Base-by-base conservation (phyloP, 1,284 basidiomycete species). In the Apiotrichum gracile region DNA sequence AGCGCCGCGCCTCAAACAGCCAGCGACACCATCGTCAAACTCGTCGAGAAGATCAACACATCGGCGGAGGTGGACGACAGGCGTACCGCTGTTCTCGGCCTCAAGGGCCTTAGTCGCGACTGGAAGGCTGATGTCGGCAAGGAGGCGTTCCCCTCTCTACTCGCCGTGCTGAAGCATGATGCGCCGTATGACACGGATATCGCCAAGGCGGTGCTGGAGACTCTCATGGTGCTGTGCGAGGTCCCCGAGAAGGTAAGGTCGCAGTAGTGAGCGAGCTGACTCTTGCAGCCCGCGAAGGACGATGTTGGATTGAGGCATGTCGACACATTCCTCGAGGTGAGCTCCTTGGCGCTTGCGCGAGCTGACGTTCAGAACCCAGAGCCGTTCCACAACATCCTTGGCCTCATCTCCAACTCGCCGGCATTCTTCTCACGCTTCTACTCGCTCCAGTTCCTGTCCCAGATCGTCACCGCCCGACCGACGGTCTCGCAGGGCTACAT, bases 41-140 rank as follows among this genome's bases (percentile, higher is more conserved):
- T 97, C 55, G 87, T 86, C 60, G 91, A 96, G 70, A 80, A 91
- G 46, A 84, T 98, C 34, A 86, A 89, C 27, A 89, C 90, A 14
- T 83, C 86, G 2, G 86, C 88, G 0, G 82, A 88, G 33, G 83
- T 92, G 33, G 87, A 92, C 40, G 94, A 97, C 76, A 81, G 93
- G 62, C 83, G 91, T 48, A 93, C 93, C 19, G 88, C 93, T 0
- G 85, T 98, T 10, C 79, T 97, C 40, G 84, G 91, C 0, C 82
- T 98, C 63, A 97, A 97, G 72, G 92, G 92, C 16, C 83, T 97
- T 46, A 81, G 86, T 44, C 82, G 92, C 51, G 93, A 96, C 75
- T 91, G 88, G 79, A 92, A 88, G 70, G 80, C 83, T 55, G 89
- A 94, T 55, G 87, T 96, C 21, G 91, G 88, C 13, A 80, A 82